A percentile compares a stretch with the other conserved stretches of the same genome.
phyloP scores from a whole-genome alignment of 179 eudicot species.

The Beta corolliflora region DNA sequence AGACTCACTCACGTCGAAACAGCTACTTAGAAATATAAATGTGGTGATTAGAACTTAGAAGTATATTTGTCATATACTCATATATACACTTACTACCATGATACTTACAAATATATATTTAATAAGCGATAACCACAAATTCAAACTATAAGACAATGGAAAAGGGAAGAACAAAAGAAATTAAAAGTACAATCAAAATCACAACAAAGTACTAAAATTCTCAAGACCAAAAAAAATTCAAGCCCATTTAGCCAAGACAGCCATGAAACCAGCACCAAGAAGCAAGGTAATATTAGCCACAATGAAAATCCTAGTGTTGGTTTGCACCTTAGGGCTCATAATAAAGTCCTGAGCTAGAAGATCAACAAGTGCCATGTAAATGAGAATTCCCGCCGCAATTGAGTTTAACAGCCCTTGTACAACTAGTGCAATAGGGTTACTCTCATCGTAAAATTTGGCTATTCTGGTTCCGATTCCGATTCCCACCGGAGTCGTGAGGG shows the following conservation, averaged over 20 bases:
- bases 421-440: constrained; percentile 34
- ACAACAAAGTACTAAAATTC: not conserved
- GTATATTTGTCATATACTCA: no score
- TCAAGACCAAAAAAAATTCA: not conserved
- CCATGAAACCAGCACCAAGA: constrained; percentile 45
- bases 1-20: no score
- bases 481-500: constrained; percentile 44
- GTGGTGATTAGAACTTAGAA: no score
- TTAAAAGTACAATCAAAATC: not conserved
- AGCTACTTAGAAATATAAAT: no score
- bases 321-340: constrained; percentile 37
- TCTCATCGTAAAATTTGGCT: constrained; percentile 31
- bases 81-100: no score
- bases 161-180: not conserved
- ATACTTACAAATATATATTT: no score
- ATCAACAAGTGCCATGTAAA: constrained; percentile 49
- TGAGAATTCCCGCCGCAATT: constrained; percentile 36
- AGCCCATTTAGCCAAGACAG: constrained; percentile 44
- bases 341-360: constrained; percentile 41
- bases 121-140: not conserved
- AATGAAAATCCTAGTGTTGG: constrained; percentile 25
- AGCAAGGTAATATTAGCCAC: constrained; percentile 31
- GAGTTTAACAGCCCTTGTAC: constrained; percentile 41
- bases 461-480: constrained; percentile 39
- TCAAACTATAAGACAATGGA: not conserved